These are phyloP conservation scores for Trichophyton simii DNA, from an alignment of 2,329 filamentous ascomycete species.

Conservation along the genomic window DNA sequence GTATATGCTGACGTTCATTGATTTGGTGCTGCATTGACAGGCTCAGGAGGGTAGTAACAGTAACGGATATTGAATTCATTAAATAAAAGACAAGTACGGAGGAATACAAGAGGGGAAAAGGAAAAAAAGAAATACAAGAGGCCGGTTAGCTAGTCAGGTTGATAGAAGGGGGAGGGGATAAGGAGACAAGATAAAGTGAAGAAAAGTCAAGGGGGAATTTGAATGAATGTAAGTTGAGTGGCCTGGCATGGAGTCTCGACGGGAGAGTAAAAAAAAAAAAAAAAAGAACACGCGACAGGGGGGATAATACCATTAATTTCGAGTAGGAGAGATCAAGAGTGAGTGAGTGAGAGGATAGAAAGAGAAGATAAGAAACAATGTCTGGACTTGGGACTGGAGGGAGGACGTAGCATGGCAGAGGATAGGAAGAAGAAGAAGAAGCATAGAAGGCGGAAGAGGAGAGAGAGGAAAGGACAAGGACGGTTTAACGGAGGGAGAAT, in stretches of 20 bases:
- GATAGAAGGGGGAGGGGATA: too few relatives aligned
- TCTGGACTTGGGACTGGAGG: background rate
- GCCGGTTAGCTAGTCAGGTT: too few relatives aligned
- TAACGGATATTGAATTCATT: conserved; percentile 8
- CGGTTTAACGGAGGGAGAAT: conserved; percentile 82
- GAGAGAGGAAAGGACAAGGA: background rate
- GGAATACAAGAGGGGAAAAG: conserved; percentile 30
- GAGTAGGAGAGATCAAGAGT: conserved; percentile 2
- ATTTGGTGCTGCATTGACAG: background rate
- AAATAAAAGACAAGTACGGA: conserved; percentile 24
- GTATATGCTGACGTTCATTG: background rate
- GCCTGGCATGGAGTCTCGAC: conserved; percentile 8
- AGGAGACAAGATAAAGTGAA: too few relatives aligned
- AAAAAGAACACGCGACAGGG: conserved; percentile 14
- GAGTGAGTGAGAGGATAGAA: conserved; percentile 1
- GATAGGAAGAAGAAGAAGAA: conserved; percentile 7
- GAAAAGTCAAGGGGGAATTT: conserved; percentile 10
- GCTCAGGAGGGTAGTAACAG: background rate
- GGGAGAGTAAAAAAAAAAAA: conserved; percentile 10
- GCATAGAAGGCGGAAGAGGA: background rate
- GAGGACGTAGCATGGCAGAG: conserved; percentile 16
- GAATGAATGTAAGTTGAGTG: conserved; percentile 1
- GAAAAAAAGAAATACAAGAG: conserved; percentile 17
- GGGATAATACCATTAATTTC: conserved; percentile 14
- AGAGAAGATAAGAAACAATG: conserved; percentile 14